phyloP scores from a whole-genome alignment of 305 asterid species.

The Fraxinus sp. region DNA sequence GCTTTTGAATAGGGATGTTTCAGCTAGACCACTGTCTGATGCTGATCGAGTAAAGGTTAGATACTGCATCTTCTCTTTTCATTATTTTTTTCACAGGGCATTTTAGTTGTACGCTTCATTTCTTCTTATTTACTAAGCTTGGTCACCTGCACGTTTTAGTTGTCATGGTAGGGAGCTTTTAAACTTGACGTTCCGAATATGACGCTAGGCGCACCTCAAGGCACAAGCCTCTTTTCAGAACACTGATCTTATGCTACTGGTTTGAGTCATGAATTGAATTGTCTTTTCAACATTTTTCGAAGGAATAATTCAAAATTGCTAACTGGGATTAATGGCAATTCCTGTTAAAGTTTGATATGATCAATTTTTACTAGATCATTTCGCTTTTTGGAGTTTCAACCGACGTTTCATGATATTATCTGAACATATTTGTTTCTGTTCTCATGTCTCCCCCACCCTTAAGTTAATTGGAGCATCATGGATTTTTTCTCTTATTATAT shows the following conservation, averaged over 20 bases:
- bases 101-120: background rate
- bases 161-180: background rate
- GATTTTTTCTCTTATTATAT: background rate
- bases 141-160: background rate
- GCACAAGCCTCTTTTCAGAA: background rate
- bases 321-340: background rate
- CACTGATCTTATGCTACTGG: background rate
- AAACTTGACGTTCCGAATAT: background rate
- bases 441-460: background rate
- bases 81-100: background rate
- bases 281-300: background rate
- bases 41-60: conserved; percentile 95
- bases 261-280: background rate
- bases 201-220: background rate
- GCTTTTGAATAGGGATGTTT: conserved; percentile 77
- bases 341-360: background rate
- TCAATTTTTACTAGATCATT: background rate
- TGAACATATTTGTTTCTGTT: background rate
- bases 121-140: background rate
- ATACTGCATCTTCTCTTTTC: background rate
- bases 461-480: background rate
- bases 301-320: background rate
- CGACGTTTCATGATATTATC: background rate
- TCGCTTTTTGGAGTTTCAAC: background rate
- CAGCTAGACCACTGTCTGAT: conserved; percentile 75